Evolutionary conservation across 2,329 filamentous ascomycete species (phyloP).

Genomic region (Acephala macrosclerotiorum): DNA sequence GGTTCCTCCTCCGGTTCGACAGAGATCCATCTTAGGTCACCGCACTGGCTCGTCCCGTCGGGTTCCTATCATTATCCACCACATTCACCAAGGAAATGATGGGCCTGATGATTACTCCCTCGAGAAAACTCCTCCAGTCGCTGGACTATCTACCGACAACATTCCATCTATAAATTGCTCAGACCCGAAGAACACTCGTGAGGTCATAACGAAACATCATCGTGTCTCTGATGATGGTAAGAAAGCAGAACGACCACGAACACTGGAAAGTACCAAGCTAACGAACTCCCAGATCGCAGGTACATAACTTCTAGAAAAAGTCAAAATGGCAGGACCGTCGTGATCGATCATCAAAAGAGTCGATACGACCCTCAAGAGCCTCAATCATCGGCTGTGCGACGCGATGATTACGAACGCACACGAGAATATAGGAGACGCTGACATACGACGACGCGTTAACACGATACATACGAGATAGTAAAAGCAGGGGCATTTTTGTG

Average conservation of each 20-base stretch:
- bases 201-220: too few relatives aligned
- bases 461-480: background rate
- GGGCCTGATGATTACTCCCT: too few relatives aligned
- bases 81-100: too few relatives aligned
- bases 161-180: too few relatives aligned
- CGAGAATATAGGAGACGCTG: background rate
- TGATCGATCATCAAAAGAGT: background rate
- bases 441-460: background rate
- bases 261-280: background rate
- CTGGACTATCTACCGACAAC: too few relatives aligned
- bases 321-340: background rate
- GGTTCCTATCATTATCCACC: too few relatives aligned
- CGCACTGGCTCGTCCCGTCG: too few relatives aligned
- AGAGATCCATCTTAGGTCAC: too few relatives aligned
- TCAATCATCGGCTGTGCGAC: background rate
- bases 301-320: background rate
- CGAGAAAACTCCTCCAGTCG: too few relatives aligned
- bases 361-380: background rate
- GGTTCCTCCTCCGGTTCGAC: too few relatives aligned
- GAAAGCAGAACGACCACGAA: background rate
- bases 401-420: background rate
- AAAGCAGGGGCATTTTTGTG: background rate
- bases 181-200: too few relatives aligned
- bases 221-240: background rate
- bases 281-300: background rate